Evolutionary conservation across 306 rosid genomes (phyloP), one percentile per base, ranked within the genome.

Genomic region (Cicer arietinum): DNA sequence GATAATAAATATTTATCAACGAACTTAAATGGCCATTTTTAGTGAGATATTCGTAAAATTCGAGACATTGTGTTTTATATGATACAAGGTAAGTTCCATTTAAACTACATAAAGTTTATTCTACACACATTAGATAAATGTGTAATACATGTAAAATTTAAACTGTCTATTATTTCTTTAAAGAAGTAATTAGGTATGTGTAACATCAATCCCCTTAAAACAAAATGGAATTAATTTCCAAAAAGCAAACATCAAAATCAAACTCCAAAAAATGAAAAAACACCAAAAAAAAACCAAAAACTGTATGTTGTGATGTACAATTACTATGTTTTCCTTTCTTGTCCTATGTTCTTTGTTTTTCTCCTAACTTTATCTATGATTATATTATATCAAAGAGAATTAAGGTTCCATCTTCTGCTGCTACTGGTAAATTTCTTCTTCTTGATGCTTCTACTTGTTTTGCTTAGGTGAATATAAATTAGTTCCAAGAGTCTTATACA

Each of bases 401-500:
- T 46, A 7, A 52, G 48, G 46, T 35, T 41, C 10, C 35, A 30
- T 48, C 48, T 22, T 22, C 10, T 50, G 6, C 80, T 57, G 43
- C 14, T 11, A 16, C 12, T n/a, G 35, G 20, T 18, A 25, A 12
- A 17, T 46, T 46, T 39, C 9, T 60, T 1, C 9, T 59, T 79
- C 43, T 52, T 60, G 10, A 18, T 11, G 64, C 75, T 73, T 60
- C 18, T 35, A 43, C 44, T 35, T 13, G 11, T 10, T 35, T 30
- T 51, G 74, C 44, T 44, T 89, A 13, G 91, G 79, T 75, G 89
- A 80, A 79, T 89, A 90, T 6, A 88, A 73, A 57, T 76, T 67
- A 5, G 82, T 88, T 22, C 89, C 93, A 66, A 85, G 88, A 76
- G 85, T 79, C 73, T 53, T 85, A 63, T 93, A 91, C 66, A 89